These are phyloP conservation scores for Suillus decipiens DNA, from an alignment of 768 basidiomycete genomes.

Conservation along the genomic window DNA sequence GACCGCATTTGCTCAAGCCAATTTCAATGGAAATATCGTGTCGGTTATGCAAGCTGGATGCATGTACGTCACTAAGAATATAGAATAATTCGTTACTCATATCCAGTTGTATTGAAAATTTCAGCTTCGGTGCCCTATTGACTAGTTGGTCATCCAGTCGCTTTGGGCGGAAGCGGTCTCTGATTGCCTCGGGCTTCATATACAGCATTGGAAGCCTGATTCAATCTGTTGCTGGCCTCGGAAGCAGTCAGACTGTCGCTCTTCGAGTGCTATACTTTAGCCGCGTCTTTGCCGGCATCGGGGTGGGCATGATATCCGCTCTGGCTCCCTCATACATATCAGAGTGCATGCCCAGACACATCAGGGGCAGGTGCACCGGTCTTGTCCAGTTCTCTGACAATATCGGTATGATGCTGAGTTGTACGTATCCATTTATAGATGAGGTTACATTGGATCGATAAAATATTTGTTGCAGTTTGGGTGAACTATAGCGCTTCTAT, in stretches of 20 bases:
- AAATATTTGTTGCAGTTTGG: conserved; percentile 33
- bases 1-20: conserved; percentile 32
- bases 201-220: conserved; percentile 45
- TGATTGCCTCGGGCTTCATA: conserved; percentile 42
- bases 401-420: conserved; percentile 29
- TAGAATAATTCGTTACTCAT: background rate
- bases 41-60: conserved; percentile 46
- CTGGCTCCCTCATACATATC: conserved; percentile 48
- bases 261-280: conserved; percentile 41
- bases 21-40: conserved; percentile 47
- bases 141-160: conserved; percentile 38
- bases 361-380: conserved; percentile 47
- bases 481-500: conserved; percentile 44
- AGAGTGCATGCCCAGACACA: conserved; percentile 43
- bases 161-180: conserved; percentile 44
- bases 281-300: conserved; percentile 56
- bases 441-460: background rate
- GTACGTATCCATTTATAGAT: conserved; percentile 14
- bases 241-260: conserved; percentile 32
- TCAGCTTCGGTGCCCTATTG: conserved; percentile 41
- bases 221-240: conserved; percentile 42
- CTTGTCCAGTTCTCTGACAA: conserved; percentile 35
- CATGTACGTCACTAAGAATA: conserved; percentile 33
- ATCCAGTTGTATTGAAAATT: background rate
- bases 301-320: conserved; percentile 51